Conservation (phyloP, 495 filamentous ascomycete species). For the Cercophora samala region DNA sequence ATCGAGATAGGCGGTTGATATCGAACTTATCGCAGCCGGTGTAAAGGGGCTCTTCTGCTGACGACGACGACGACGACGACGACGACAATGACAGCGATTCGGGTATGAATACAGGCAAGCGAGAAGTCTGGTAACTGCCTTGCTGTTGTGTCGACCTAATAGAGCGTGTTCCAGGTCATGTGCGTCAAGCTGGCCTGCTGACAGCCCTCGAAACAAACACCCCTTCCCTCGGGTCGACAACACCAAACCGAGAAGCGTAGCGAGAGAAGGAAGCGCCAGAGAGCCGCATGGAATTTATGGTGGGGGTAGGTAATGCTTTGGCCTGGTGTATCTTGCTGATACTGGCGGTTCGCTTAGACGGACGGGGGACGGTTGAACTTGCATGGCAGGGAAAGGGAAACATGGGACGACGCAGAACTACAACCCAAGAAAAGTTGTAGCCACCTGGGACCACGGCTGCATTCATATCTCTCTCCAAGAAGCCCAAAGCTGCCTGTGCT, state of each 20-base stretch:
- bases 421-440: not conserved
- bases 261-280: not conserved
- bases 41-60: not conserved
- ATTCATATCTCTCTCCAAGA: conserved; percentile 14
- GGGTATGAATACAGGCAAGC: not conserved
- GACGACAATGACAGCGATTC: not conserved
- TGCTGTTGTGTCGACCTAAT: not conserved
- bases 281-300: not conserved
- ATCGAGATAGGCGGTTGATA: not conserved
- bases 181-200: not conserved
- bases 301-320: not conserved
- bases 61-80: not conserved
- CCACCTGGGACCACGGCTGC: not conserved
- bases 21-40: not conserved
- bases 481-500: not conserved
- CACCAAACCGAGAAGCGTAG: not conserved
- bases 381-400: conserved; percentile 15
- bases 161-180: not conserved
- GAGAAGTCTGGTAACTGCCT: not conserved
- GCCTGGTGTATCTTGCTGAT: conserved; percentile 1
- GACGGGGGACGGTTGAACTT: not conserved
- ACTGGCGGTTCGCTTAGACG: not conserved
- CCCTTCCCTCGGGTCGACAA: not conserved
- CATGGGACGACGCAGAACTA: not conserved
- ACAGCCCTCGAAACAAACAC: not conserved